phyloP scores from a whole-genome alignment of 2,329 filamentous ascomycete genomes.

The Cladosporium sp. region DNA sequence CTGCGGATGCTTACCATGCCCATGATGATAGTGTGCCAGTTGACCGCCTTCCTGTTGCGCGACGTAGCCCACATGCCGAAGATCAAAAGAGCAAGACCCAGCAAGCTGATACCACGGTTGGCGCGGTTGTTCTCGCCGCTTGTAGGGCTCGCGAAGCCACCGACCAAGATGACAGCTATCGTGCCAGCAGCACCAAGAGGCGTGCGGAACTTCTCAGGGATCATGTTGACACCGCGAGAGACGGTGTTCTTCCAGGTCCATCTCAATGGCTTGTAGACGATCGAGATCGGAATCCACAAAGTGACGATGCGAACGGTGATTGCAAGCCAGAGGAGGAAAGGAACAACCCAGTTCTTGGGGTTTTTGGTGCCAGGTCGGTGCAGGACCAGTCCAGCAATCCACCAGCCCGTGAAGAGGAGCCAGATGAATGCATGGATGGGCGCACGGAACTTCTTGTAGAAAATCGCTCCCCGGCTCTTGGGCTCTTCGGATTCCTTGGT shows the following conservation, averaged over 20 bases:
- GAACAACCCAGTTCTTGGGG: constrained; percentile 75
- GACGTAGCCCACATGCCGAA: constrained; percentile 66
- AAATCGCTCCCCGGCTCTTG: constrained; percentile 12
- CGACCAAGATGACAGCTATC: constrained; percentile 71
- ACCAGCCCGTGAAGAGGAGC: constrained; percentile 54
- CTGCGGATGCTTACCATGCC: constrained; percentile 55
- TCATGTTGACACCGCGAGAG: constrained; percentile 53
- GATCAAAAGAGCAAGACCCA: constrained; percentile 72
- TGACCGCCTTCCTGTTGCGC: constrained; percentile 56
- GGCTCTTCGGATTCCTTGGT: neutral
- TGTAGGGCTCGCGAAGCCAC: constrained; percentile 70
- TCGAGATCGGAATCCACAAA: constrained; percentile 65
- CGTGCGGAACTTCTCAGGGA: constrained; percentile 63
- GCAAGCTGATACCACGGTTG: constrained; percentile 75
- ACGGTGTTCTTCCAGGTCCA: constrained; percentile 65
- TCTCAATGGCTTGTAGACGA: constrained; percentile 63
- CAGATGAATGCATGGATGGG: constrained; percentile 34
- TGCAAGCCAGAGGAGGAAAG: constrained; percentile 74
- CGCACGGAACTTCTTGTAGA: constrained; percentile 46
- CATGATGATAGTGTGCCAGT: constrained; percentile 61
- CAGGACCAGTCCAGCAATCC: constrained; percentile 69
- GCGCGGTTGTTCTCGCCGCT: constrained; percentile 60
- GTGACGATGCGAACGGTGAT: constrained; percentile 71
- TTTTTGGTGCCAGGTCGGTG: constrained; percentile 50
- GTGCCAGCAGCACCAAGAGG: constrained; percentile 60